phyloP scores from a whole-genome alignment of 1,284 basidiomycete genomes.

The Erythrobasidium hasegawianum region DNA sequence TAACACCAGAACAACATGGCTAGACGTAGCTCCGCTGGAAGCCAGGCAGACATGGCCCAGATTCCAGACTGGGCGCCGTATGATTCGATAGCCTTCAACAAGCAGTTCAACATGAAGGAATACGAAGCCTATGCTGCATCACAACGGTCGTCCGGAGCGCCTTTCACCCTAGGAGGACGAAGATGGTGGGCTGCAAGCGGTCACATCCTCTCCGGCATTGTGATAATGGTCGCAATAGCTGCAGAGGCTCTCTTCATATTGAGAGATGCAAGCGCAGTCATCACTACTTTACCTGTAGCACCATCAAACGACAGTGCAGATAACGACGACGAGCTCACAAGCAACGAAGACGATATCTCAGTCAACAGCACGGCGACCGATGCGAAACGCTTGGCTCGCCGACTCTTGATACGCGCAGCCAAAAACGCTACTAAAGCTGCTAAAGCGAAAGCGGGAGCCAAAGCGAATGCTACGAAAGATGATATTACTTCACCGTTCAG shows the following conservation, averaged over 20 bases:
- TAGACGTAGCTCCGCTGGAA: too few relatives aligned
- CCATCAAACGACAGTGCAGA: not conserved
- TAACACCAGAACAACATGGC: too few relatives aligned
- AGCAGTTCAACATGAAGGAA: slow-evolving; percentile 2
- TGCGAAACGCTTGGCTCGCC: slow-evolving; percentile 2
- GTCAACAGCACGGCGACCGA: not conserved
- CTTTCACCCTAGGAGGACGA: slow-evolving; percentile 16
- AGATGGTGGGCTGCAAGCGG: slow-evolving; percentile 25
- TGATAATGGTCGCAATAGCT: slow-evolving; percentile 8
- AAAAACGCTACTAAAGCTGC: not conserved
- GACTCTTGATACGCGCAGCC: not conserved
- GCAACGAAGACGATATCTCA: not conserved
- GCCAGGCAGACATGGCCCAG: not conserved
- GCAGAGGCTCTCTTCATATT: slow-evolving; percentile 17
- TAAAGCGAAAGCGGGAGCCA: too few relatives aligned
- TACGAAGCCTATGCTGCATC: not conserved
- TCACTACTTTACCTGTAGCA: not conserved
- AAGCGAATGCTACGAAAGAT: not conserved
- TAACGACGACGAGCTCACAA: not conserved
- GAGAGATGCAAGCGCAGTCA: not conserved
- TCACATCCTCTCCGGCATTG: slow-evolving; percentile 2
- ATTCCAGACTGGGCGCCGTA: not conserved
- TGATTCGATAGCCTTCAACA: not conserved
- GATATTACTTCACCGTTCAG: not conserved
- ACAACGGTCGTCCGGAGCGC: not conserved